Base-by-base conservation (phyloP, 352 stramenopile genomes). In the Nothophytophthora sp. region DNA sequence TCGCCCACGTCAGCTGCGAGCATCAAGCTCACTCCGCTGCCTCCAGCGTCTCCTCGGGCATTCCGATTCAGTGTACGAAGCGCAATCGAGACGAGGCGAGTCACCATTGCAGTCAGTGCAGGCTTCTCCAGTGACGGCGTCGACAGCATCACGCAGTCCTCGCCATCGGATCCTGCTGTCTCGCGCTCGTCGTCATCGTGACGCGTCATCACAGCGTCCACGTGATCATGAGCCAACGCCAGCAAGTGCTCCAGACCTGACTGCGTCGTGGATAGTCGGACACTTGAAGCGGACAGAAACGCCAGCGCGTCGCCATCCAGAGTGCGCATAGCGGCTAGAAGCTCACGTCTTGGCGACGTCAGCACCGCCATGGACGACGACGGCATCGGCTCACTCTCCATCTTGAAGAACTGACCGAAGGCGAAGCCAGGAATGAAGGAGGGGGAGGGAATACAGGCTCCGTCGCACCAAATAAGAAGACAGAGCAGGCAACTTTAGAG, bases 141-240 rank as follows among this genome's bases (percentile, higher is more conserved):
- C 10, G 28, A 1, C 30, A 55, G 1, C 39, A 55, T 24, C n/a
- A 25, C 35, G 20, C 11, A 55, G 35, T 24, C 30, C 34, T 50
- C 53, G 18, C 36, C 19, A 35, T 56, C 39, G 12, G 38, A 33
- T 19, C 5, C 18, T 40, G 20, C 34, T 6, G 39, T 13, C 19
- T 46, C 39, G 27, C 27, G 27, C 27, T 25, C 29, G 38, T 49
- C 30, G n/a, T 50, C 29, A 19, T 39, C 34, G 39, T 50, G 24
- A 18, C 29, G 52, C 50, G 52, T 22, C 13, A 66, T 51, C 1
- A 34, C 50, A 48, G 20, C 35, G 27, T 60, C 56, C 22, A 65
- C 38, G 30, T 65, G 56, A 6, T 20, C 37, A 29, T 74, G 55
- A 11, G 68, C 68, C 22, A 67, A 56, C 10, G 66, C 52, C 29